phyloP scores from a whole-genome alignment of 2,329 filamentous ascomycete species.

The Mollisia scopiformis region DNA sequence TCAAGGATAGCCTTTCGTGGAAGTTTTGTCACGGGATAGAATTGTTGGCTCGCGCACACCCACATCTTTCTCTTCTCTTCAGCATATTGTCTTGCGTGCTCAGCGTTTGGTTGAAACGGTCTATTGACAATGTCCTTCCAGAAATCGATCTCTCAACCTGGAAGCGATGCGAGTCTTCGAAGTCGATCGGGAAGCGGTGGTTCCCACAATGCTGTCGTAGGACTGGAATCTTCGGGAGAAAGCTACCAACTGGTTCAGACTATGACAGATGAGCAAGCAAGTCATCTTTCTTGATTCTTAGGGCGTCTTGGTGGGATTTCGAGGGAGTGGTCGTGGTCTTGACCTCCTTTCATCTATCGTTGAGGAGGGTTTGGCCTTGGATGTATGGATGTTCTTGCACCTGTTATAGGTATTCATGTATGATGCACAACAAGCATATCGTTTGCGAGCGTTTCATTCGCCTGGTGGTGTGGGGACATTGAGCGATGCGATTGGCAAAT shows the following conservation, averaged over 20 bases:
- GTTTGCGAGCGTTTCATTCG: constrained; percentile 10
- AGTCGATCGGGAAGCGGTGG: constrained; percentile 19
- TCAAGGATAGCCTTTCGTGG: constrained; percentile 26
- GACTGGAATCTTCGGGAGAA: constrained; percentile 11
- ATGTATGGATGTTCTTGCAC: constrained; percentile 14
- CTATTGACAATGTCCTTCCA: constrained; percentile 27
- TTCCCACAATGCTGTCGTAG: constrained; percentile 23
- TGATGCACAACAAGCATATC: constrained; percentile 11
- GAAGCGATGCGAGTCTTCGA: constrained; percentile 15
- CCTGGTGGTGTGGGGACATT: neutral
- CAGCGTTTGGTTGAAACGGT: constrained; percentile 11
- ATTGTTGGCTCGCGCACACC: constrained; percentile 34
- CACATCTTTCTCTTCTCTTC: constrained; percentile 16
- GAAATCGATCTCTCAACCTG: constrained; percentile 23
- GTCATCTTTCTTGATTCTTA: constrained; percentile 31
- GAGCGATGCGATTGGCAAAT: neutral
- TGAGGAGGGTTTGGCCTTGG: constrained; percentile 2
- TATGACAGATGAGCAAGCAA: constrained; percentile 33
- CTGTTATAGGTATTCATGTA: constrained; percentile 11
- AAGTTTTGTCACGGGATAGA: constrained; percentile 29
- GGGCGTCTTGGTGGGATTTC: neutral
- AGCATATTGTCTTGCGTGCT: constrained; percentile 16
- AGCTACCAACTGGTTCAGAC: constrained; percentile 17
- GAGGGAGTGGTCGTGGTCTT: neutral
- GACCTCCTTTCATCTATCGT: neutral